phyloP scores from a whole-genome alignment of 2,329 filamentous ascomycete species.

The Neocatenulostroma microsporum region DNA sequence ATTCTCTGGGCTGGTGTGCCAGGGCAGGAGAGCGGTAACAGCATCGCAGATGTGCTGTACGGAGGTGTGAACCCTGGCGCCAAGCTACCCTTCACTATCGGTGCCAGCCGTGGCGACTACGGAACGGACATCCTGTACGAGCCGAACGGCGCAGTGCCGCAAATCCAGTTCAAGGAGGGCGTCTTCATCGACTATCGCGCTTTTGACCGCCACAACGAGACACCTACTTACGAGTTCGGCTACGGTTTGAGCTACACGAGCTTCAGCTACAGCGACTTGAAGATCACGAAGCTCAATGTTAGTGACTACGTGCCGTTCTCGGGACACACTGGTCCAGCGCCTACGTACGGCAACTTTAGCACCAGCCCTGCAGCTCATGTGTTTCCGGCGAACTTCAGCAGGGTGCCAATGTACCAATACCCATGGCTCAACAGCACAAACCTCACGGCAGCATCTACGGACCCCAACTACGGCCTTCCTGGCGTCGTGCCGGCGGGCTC shows the following conservation, averaged over 20 bases:
- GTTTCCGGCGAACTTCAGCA: constrained; percentile 56
- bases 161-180: constrained; percentile 68
- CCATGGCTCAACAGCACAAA: constrained; percentile 61
- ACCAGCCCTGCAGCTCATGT: constrained; percentile 57
- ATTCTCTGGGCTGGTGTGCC: constrained; percentile 76
- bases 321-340: constrained; percentile 56
- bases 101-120: constrained; percentile 58
- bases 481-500: constrained; percentile 52
- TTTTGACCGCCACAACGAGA: constrained; percentile 59
- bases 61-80: constrained; percentile 68
- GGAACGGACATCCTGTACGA: constrained; percentile 58
- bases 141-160: constrained; percentile 59
- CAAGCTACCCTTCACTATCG: constrained; percentile 65
- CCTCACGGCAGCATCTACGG: constrained; percentile 48
- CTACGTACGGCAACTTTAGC: constrained; percentile 56
- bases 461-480: constrained; percentile 53
- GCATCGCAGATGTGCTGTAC: constrained; percentile 72
- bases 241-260: constrained; percentile 74
- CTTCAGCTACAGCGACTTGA: constrained; percentile 63
- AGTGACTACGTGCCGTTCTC: constrained; percentile 62
- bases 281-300: constrained; percentile 71
- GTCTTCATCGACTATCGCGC: constrained; percentile 74
- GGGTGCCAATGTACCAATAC: constrained; percentile 55
- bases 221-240: constrained; percentile 73
- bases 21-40: constrained; percentile 74